Percentiles rank a stretch among this genome's conserved stretches.
Conservation (phyloP, 2,329 filamentous ascomycete species). For the Trichoderma aggressivum region DNA sequence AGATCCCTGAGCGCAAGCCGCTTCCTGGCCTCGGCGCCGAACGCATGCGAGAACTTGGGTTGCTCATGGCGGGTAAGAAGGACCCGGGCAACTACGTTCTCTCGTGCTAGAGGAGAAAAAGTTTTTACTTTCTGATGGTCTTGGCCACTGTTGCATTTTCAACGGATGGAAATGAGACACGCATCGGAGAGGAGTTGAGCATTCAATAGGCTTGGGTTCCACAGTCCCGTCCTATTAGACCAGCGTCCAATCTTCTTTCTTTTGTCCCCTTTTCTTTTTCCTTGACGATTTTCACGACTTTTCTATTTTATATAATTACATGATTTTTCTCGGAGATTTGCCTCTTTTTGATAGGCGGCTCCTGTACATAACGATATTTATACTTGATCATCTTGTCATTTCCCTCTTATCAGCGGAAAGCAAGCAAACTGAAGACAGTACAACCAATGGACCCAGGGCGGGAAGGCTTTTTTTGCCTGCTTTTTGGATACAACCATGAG, state of each 20-base stretch:
- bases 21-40: constrained; percentile 84
- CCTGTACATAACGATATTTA: constrained; percentile 20
- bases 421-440: constrained; percentile 8
- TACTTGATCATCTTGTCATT: constrained; percentile 1
- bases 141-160: background rate
- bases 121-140: background rate
- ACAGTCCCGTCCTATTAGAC: constrained; percentile 16
- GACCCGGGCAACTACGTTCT: constrained; percentile 74
- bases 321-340: background rate
- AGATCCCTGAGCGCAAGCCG: constrained; percentile 60
- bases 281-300: constrained; percentile 14
- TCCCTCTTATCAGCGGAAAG: constrained; percentile 17
- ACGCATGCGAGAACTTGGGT: constrained; percentile 77
- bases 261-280: background rate
- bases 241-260: background rate
- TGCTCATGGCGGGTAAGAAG: constrained; percentile 79
- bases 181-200: constrained; percentile 9
- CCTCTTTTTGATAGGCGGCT: background rate
- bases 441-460: constrained; percentile 1
- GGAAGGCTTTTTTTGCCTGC: constrained; percentile 19
- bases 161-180: background rate
- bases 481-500: constrained; percentile 27
- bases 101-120: constrained; percentile 56
- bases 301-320: constrained; percentile 10
- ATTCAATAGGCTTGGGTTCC: constrained; percentile 17